Evolutionary conservation across 2,329 filamentous ascomycete genomes (phyloP), one percentile per base, ranked within the genome.

Genomic region (Escovopsis sp.): DNA sequence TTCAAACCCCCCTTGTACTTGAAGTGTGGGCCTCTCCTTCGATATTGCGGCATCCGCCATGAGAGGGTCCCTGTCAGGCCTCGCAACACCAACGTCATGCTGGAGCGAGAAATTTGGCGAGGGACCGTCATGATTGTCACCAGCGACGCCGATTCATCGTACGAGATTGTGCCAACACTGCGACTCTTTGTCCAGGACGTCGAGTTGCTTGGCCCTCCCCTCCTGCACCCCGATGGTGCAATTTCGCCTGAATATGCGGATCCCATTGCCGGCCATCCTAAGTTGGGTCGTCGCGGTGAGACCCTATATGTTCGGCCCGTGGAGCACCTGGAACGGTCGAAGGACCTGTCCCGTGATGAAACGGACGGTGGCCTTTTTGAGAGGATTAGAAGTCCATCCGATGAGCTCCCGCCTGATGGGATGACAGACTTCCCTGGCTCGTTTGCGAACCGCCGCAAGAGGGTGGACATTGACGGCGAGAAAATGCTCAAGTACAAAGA

Each of bases 71-170:
- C 65, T 1, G 55, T 48, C 6, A 51, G 56, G 41, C 39, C 54
- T 6, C 54, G 52, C 35, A 54, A 48, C 19, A 45, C 50, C 11
- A 50, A 43, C 48, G 49, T 54, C 2, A 44, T 55, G 11, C 42
- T 55, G 0, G 79, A 85, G 36, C 74, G 77, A 41, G 85, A 94
- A 53, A 78, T 89, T 18, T 98, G 91, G 91, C 77, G 88, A 58
- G 91, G 91, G 5, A 93, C 79, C 46, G 73, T 96, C 44, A 87
- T 98, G 85, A 94, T 98, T 53, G 87, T 98, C 19, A 96, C 91
- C 0, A 73, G 79, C 41, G 89, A 98, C 55, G 72, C 76, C 2
- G 75, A 82, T 35, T 96, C 89, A 2, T 83, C 82, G 1, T 94
- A 95, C 55, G 75, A 80, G 37, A 79, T 85, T 39, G 73, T 73